Evolutionary conservation across 768 basidiomycete genomes (phyloP).

Genomic region (Crepidotus variabilis): DNA sequence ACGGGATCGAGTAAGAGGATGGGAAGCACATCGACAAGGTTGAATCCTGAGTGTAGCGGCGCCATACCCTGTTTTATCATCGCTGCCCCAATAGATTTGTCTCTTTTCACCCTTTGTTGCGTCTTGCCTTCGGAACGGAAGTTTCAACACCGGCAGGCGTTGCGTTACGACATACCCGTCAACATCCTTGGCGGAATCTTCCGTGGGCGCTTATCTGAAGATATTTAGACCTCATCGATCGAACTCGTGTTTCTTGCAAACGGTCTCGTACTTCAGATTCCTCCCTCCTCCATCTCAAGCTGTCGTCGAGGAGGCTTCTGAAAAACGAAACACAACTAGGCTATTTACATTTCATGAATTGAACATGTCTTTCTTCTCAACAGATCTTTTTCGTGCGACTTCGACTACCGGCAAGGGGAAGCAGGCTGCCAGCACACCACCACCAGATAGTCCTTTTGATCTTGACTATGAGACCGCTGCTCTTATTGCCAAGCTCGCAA

Average conservation of each 20-base stretch:
- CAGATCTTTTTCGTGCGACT: not conserved
- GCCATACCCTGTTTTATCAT: not conserved
- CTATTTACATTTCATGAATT: not conserved
- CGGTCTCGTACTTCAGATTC: slow-evolving; percentile 12
- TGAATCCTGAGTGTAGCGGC: not conserved
- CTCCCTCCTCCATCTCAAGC: not conserved
- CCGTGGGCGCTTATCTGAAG: slow-evolving; percentile 5
- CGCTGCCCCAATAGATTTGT: too few species aligned
- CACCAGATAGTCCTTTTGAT: not conserved
- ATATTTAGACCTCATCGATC: slow-evolving; percentile 1
- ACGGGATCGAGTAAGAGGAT: not conserved
- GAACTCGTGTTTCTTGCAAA: not conserved
- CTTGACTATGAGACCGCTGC: slow-evolving; percentile 31
- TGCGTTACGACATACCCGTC: too few species aligned
- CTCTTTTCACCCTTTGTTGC: too few species aligned
- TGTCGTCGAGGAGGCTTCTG: not conserved
- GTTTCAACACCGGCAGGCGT: too few species aligned
- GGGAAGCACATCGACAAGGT: not conserved
- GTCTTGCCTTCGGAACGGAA: too few species aligned
- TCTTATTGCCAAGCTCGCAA: slow-evolving; percentile 35
- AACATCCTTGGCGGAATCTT: not conserved
- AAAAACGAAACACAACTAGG: slow-evolving; percentile 4
- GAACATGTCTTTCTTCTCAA: slow-evolving; percentile 1
- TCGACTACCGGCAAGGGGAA: not conserved
- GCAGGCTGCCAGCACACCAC: not conserved